A percentile compares a stretch with the other conserved stretches of the same genome.
phyloP scores from a whole-genome alignment of 2,329 filamentous ascomycete genomes.

The Aspergillus brunneoviolaceus region DNA sequence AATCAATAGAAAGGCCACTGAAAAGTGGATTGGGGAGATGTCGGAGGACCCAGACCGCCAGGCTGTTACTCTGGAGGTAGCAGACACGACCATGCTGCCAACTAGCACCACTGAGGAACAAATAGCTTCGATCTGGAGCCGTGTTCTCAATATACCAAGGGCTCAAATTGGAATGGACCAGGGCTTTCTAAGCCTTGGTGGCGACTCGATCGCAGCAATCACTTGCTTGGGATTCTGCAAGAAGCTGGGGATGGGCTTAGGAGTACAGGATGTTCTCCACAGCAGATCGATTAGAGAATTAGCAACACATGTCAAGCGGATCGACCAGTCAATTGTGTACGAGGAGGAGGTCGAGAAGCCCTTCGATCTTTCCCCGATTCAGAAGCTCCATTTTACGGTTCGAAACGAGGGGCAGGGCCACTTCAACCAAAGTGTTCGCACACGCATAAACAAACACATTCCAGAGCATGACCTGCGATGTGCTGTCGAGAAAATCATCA shows the following conservation, averaged over 20 bases:
- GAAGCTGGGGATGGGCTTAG: slow-evolving; percentile 46
- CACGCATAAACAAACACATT: slow-evolving; percentile 30
- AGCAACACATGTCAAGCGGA: slow-evolving; percentile 30
- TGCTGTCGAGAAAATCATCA: slow-evolving; percentile 33
- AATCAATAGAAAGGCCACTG: slow-evolving; percentile 43
- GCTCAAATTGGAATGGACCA: slow-evolving; percentile 34
- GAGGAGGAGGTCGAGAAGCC: slow-evolving; percentile 31
- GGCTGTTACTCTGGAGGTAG: background rate
- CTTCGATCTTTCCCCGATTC: slow-evolving; percentile 40
- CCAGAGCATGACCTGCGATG: slow-evolving; percentile 23
- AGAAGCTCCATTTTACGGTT: slow-evolving; percentile 38
- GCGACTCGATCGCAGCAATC: slow-evolving; percentile 54
- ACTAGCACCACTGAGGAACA: slow-evolving; percentile 31
- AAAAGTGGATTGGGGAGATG: slow-evolving; percentile 33
- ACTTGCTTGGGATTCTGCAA: slow-evolving; percentile 50
- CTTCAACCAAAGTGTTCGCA: slow-evolving; percentile 42
- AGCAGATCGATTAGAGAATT: slow-evolving; percentile 47
- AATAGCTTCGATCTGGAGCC: slow-evolving; percentile 37
- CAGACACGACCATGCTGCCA: slow-evolving; percentile 13
- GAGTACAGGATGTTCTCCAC: slow-evolving; percentile 50
- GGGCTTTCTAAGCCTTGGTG: slow-evolving; percentile 48
- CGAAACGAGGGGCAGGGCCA: slow-evolving; percentile 35
- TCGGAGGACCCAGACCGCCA: slow-evolving; percentile 28
- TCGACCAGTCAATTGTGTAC: slow-evolving; percentile 34
- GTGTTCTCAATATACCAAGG: slow-evolving; percentile 40